Evolutionary conservation across 2,329 filamentous ascomycete species (phyloP).

Genomic region (Aspergillus hiratsukae): DNA sequence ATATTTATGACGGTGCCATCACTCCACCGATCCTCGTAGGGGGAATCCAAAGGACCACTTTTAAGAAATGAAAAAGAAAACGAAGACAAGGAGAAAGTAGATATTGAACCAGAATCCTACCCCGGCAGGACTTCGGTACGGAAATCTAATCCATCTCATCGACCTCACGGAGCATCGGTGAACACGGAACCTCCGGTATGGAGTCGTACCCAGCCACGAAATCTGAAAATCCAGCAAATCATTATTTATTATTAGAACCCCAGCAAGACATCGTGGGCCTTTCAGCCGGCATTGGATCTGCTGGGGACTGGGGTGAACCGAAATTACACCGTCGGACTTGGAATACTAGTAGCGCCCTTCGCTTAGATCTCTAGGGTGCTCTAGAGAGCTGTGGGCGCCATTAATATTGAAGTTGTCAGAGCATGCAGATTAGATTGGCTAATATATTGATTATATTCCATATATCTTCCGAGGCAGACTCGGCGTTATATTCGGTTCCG

Average conservation of each 20-base stretch:
- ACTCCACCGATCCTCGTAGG: neutral
- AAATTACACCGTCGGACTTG: neutral
- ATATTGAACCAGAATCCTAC: neutral
- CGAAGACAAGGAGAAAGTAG: neutral
- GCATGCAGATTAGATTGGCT: neutral
- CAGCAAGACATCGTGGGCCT: neutral
- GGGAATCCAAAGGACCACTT: neutral
- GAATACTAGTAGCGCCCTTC: neutral
- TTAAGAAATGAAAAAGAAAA: slow-evolving; percentile 4
- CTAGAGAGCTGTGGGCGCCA: neutral
- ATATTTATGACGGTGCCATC: neutral
- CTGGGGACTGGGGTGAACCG: neutral
- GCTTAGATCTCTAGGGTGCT: neutral
- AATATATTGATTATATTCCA: neutral
- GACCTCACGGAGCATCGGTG: slow-evolving; percentile 1
- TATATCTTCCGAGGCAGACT: neutral
- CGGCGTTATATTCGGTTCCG: neutral
- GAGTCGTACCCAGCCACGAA: neutral
- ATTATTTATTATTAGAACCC: neutral
- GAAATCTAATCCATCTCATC: neutral
- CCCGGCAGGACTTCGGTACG: neutral
- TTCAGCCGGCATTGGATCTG: neutral
- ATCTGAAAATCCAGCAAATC: neutral
- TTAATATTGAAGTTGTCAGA: neutral
- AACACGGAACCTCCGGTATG: slow-evolving; percentile 6